phyloP scores from a whole-genome alignment of 148 eudicot genomes.

The Rhododendron kiyosumense region DNA sequence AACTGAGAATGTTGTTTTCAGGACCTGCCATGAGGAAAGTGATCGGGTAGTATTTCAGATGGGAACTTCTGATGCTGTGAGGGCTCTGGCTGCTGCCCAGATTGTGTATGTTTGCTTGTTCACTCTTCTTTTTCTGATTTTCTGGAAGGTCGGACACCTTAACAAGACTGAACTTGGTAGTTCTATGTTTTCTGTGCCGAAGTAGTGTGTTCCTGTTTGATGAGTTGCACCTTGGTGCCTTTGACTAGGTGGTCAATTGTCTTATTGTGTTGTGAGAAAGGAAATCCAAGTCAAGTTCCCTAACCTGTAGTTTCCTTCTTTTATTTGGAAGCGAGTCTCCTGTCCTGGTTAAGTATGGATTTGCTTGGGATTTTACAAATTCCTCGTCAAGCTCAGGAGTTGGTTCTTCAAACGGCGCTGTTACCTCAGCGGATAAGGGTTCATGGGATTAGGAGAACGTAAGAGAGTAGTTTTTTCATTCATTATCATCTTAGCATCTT shows the following conservation, averaged over 20 bases:
- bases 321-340: neutral
- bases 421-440: neutral
- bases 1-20: slow-evolving; percentile 59
- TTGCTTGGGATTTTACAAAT: neutral
- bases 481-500: neutral
- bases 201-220: neutral
- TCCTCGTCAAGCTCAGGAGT: neutral
- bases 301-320: neutral
- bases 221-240: neutral
- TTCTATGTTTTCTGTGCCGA: neutral
- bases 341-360: neutral
- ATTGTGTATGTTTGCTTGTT: slow-evolving; percentile 54
- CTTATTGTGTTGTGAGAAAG: neutral
- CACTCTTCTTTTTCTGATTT: neutral
- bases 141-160: neutral
- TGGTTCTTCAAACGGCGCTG: neutral
- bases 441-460: neutral
- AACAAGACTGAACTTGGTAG: neutral
- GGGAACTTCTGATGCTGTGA: slow-evolving; percentile 75
- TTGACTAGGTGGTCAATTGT: neutral
- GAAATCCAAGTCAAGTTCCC: neutral
- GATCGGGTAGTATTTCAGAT: slow-evolving; percentile 69
- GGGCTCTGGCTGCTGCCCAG: slow-evolving; percentile 79
- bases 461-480: neutral
- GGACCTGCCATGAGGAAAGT: slow-evolving; percentile 75